Evolutionary conservation across 2,329 filamentous ascomycete genomes (phyloP).

Genomic region (Aaosphaeria arxii): DNA sequence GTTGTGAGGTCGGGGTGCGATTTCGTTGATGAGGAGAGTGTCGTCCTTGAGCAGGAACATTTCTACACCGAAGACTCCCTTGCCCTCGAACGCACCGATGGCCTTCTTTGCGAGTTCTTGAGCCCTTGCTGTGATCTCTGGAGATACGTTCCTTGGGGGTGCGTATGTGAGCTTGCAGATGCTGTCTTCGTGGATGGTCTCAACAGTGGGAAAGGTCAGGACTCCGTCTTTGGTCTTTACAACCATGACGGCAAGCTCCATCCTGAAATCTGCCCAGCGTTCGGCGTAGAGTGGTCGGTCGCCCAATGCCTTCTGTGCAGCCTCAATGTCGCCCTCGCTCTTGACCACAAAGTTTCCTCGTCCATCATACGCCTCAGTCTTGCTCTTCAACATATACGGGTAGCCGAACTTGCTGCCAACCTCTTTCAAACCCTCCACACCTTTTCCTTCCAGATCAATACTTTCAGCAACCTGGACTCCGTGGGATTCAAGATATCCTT

Average conservation of each 20-base stretch:
- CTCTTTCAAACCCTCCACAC: constrained; percentile 59
- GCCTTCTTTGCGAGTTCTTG: constrained; percentile 76
- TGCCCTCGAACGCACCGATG: constrained; percentile 75
- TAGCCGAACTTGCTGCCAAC: constrained; percentile 68
- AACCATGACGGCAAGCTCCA: constrained; percentile 92
- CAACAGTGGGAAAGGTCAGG: constrained; percentile 81
- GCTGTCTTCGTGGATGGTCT: constrained; percentile 92
- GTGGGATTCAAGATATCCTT: constrained; percentile 68
- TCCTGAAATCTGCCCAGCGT: constrained; percentile 80
- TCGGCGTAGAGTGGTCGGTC: constrained; percentile 78
- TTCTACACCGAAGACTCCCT: constrained; percentile 94
- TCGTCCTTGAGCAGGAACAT: constrained; percentile 81
- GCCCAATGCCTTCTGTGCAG: constrained; percentile 66
- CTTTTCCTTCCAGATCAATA: constrained; percentile 60
- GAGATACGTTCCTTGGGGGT: constrained; percentile 70
- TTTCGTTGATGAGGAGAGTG: constrained; percentile 77
- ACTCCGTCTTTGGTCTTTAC: constrained; percentile 77
- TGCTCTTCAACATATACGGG: constrained; percentile 89
- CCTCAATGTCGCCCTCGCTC: constrained; percentile 56
- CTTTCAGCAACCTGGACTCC: constrained; percentile 73
- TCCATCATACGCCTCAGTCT: constrained; percentile 91
- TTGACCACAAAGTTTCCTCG: constrained; percentile 68
- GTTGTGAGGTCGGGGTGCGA: constrained; percentile 82
- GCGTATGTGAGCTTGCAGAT: constrained; percentile 92
- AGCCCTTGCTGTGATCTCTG: constrained; percentile 60